A percentile compares a stretch with the other conserved stretches of the same genome.
phyloP scores from a whole-genome alignment of 1,139 yeast species.

The Geotrichum histeridarum region DNA sequence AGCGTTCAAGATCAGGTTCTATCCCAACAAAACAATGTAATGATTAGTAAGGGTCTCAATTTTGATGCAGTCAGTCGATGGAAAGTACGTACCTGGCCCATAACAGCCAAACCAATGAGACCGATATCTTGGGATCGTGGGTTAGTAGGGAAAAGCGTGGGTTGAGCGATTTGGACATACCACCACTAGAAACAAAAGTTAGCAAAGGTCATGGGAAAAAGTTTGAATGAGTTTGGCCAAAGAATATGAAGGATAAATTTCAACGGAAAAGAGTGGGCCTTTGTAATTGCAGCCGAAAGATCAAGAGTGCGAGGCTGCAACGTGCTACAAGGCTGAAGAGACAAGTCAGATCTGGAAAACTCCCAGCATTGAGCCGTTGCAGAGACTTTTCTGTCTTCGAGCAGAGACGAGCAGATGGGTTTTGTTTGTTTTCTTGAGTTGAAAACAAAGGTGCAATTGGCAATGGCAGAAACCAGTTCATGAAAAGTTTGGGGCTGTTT shows the following conservation, averaged over 20 bases:
- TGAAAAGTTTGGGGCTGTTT: no score
- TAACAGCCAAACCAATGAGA: slow-evolving; percentile 98
- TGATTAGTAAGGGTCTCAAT: slow-evolving; percentile 20
- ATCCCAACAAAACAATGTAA: slow-evolving; percentile 7
- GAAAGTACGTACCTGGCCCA: slow-evolving; percentile 64
- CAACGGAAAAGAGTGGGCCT: no score
- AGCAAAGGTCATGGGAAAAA: background rate
- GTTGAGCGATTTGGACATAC: slow-evolving; percentile 13
- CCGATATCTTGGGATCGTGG: slow-evolving; percentile 64
- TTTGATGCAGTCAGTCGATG: background rate
- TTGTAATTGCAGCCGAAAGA: no score
- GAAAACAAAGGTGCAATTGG: background rate
- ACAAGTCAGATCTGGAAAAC: no score
- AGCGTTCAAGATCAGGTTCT: slow-evolving; percentile 88
- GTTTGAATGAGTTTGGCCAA: background rate
- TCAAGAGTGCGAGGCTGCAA: no score
- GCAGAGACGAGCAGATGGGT: no score
- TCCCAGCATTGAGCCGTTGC: no score
- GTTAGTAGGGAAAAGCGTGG: background rate
- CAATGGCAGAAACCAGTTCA: background rate
- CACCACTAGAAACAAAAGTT: slow-evolving; percentile 22
- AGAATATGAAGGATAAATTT: no score
- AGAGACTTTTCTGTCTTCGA: no score
- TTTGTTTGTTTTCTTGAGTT: no score
- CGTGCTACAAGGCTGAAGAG: no score